Evolutionary conservation across 164 flowering plant species (phyloP).

Genomic region (Annona squamosa): DNA sequence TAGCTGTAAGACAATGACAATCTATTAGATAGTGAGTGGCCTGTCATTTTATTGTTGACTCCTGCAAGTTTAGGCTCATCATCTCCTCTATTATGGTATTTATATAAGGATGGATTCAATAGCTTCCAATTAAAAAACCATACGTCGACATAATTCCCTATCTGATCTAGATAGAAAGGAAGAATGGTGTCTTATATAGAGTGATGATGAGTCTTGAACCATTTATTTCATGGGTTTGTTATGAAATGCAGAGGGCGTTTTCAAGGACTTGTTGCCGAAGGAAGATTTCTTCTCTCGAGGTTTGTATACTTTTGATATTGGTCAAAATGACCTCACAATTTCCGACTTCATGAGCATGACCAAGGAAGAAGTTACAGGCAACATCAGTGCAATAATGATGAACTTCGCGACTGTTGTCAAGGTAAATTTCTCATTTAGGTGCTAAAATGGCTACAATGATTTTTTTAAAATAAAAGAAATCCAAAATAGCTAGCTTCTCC

Average conservation of each 20-base stretch:
- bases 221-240: neutral
- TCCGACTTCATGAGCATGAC: conserved; percentile 32
- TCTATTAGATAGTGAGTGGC: too few relatives aligned
- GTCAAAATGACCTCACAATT: conserved; percentile 47
- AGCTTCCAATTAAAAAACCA: too few relatives aligned
- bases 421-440: neutral
- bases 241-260: conserved; percentile 28
- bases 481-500: too few relatives aligned
- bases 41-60: too few relatives aligned
- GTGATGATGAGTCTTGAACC: neutral
- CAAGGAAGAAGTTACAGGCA: conserved; percentile 28
- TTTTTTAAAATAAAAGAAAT: too few relatives aligned
- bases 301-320: conserved; percentile 54
- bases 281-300: conserved; percentile 35
- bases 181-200: neutral
- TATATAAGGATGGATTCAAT: too few relatives aligned
- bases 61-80: too few relatives aligned
- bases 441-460: too few relatives aligned
- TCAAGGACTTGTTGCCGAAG: conserved; percentile 20
- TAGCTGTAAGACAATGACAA: too few relatives aligned
- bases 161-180: too few relatives aligned
- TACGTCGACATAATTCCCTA: too few relatives aligned
- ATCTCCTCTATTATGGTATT: too few relatives aligned
- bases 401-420: conserved; percentile 19
- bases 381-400: conserved; percentile 34